Conservation (phyloP, 441 rosid genomes). For the Hypseocharis bilobata region DNA sequence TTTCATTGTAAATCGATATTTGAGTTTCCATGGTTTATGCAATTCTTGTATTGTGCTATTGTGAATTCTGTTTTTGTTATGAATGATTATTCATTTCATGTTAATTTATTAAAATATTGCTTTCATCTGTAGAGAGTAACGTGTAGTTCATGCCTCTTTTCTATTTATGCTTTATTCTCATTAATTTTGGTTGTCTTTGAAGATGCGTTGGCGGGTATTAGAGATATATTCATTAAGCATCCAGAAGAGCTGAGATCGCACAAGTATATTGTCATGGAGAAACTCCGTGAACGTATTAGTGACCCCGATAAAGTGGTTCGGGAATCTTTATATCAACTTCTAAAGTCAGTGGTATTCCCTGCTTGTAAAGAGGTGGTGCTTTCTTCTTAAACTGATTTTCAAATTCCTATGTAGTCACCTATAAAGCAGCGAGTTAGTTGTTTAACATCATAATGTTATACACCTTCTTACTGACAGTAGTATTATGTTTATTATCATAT, state of each 20-base stretch:
- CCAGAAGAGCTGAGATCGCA: conserved; percentile 57
- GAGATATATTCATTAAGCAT: conserved; percentile 50
- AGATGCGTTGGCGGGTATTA: conserved; percentile 73
- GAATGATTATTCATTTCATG: neutral
- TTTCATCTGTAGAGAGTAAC: neutral
- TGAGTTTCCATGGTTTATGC: neutral
- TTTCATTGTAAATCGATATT: neutral
- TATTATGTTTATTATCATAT: neutral
- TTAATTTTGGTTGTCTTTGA: conserved; percentile 19
- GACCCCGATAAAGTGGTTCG: conserved; percentile 63
- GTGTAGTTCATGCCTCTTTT: neutral
- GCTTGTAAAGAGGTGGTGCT: conserved; percentile 58
- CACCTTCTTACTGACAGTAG: neutral
- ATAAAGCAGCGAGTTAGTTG: neutral
- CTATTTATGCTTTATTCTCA: conserved; percentile 8
- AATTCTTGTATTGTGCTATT: neutral
- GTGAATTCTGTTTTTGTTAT: neutral
- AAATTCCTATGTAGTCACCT: neutral
- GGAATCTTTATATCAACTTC: conserved; percentile 48
- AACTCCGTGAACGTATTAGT: conserved; percentile 53
- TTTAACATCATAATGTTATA: conserved; percentile 1
- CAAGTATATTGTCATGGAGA: conserved; percentile 47
- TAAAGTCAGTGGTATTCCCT: conserved; percentile 55
- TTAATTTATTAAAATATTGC: neutral
- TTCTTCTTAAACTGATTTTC: conserved; percentile 9